Percentiles rank a stretch among this genome's conserved stretches.
Conservation (phyloP, 345 rosid genomes). For the Anacardium occidentale region DNA sequence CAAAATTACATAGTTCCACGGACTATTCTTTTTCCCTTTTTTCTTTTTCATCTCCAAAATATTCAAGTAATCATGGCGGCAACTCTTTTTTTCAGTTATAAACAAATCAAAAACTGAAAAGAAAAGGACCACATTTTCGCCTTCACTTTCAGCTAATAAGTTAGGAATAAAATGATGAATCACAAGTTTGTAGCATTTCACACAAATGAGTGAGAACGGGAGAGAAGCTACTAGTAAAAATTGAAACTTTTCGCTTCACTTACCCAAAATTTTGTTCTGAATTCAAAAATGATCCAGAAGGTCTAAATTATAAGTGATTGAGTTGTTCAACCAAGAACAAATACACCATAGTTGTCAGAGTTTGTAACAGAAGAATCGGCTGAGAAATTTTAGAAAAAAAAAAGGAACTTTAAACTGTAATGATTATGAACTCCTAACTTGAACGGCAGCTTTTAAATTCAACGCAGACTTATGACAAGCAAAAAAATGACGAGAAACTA, state of each 20-base stretch:
- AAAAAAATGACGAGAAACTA: not conserved
- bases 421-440: not conserved
- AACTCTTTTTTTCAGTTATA: too few species aligned
- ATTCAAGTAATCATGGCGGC: not conserved
- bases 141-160: too few species aligned
- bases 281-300: not conserved
- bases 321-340: not conserved
- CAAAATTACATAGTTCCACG: not conserved
- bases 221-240: not conserved
- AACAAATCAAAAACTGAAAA: too few species aligned
- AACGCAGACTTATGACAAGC: not conserved
- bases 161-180: too few species aligned
- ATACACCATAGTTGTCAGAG: not conserved
- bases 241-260: not conserved
- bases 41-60: not conserved
- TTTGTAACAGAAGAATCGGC: not conserved
- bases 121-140: not conserved
- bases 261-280: not conserved
- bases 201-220: too few species aligned
- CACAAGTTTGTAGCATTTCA: too few species aligned
- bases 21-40: not conserved
- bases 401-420: not conserved
- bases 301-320: not conserved
- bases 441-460: not conserved
- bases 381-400: not conserved